Conservation (phyloP, 768 basidiomycete species). For the Lactarius quietus region DNA sequence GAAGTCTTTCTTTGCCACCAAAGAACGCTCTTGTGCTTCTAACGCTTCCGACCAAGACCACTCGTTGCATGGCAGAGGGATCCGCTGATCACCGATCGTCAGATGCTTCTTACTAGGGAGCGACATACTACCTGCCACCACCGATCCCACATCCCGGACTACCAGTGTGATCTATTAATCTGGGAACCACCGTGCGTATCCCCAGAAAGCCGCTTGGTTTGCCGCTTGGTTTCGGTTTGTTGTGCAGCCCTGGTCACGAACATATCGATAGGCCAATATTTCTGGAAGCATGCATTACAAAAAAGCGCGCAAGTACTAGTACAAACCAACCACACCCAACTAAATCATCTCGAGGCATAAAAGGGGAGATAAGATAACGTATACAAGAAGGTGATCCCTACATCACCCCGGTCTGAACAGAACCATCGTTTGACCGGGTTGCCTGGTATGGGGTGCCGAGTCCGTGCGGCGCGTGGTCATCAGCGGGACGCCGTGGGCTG, state of each 20-base stretch:
- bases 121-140: neutral
- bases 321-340: slow-evolving; percentile 7
- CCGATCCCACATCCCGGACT: neutral
- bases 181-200: neutral
- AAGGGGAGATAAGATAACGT: neutral
- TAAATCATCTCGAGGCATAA: neutral
- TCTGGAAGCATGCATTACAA: slow-evolving; percentile 14
- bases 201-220: neutral
- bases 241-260: neutral
- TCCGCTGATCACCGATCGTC: neutral
- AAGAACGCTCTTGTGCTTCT: too few relatives aligned
- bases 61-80: too few relatives aligned
- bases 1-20: too few relatives aligned
- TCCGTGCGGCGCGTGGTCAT: slow-evolving; percentile 27
- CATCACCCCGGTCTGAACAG: slow-evolving; percentile 11
- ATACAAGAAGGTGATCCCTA: neutral
- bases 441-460: slow-evolving; percentile 26
- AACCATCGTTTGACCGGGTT: slow-evolving; percentile 9
- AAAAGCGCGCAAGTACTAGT: slow-evolving; percentile 7
- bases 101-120: neutral
- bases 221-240: neutral
- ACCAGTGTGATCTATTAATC: neutral
- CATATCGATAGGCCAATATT: neutral
- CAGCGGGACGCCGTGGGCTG: slow-evolving; percentile 35
- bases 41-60: too few relatives aligned